phyloP scores from a whole-genome alignment of 2,329 filamentous ascomycete genomes.

The Ascochyta pisi region DNA sequence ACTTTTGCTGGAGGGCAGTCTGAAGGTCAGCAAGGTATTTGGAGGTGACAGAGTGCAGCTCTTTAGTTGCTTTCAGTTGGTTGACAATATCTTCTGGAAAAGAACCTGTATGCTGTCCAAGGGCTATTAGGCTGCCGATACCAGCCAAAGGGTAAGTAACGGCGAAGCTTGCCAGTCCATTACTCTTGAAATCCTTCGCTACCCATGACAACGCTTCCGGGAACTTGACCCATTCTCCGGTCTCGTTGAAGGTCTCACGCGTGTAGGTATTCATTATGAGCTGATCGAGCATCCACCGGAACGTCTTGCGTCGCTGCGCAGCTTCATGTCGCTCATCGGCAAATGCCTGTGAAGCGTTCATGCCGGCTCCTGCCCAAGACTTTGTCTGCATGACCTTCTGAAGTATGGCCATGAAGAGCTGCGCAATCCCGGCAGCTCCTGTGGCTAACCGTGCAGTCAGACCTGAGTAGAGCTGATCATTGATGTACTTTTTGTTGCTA shows the following conservation, averaged over 20 bases:
- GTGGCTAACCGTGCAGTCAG: conserved; percentile 40
- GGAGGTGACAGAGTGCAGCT: conserved; percentile 33
- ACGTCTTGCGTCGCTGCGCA: conserved; percentile 25
- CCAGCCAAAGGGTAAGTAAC: conserved; percentile 41
- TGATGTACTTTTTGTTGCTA: conserved; percentile 44
- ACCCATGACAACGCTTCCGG: conserved; percentile 37
- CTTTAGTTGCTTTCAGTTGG: conserved; percentile 27
- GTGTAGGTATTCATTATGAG: conserved; percentile 35
- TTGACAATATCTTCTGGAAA: conserved; percentile 21
- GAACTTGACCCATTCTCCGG: conserved; percentile 39
- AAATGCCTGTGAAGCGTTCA: conserved; percentile 8
- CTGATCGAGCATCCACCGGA: conserved; percentile 41
- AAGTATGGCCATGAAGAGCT: conserved; percentile 44
- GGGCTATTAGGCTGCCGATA: conserved; percentile 32
- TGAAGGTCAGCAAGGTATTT: conserved; percentile 36
- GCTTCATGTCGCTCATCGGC: conserved; percentile 24
- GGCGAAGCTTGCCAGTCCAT: conserved; percentile 39
- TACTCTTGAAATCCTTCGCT: conserved; percentile 32
- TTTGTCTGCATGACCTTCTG: conserved; percentile 34
- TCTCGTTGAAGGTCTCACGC: conserved; percentile 42
- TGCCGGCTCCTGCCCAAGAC: conserved; percentile 36
- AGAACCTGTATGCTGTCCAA: conserved; percentile 27
- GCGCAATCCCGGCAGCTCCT: conserved; percentile 38
- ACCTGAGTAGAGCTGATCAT: conserved; percentile 42
- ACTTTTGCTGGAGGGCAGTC: not conserved